Conservation (phyloP, 2,329 filamentous ascomycete genomes). For the Ceratocystis lukuohia region DNA sequence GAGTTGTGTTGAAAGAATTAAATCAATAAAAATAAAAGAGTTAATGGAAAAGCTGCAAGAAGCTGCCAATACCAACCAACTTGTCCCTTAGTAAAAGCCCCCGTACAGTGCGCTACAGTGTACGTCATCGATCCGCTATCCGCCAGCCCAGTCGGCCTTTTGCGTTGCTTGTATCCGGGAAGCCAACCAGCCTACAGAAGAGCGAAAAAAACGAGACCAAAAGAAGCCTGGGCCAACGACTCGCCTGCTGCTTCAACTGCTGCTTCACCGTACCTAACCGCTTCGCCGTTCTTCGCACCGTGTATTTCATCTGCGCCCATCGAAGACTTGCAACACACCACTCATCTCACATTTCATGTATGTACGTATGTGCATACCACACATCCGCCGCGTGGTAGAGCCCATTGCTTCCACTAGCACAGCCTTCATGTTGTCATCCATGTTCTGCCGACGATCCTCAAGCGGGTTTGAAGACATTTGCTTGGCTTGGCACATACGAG, state of each 20-base stretch:
- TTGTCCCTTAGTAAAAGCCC: background rate
- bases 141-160: background rate
- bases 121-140: constrained; percentile 6
- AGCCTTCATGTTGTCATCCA: constrained; percentile 5
- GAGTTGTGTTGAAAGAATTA: background rate
- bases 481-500: background rate
- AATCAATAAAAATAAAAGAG: background rate
- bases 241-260: too few relatives aligned
- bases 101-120: constrained; percentile 8
- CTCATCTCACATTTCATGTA: background rate
- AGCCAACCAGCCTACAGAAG: background rate
- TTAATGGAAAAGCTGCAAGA: background rate
- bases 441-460: background rate
- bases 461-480: background rate
- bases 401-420: background rate
- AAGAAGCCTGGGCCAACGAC: background rate
- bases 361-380: background rate
- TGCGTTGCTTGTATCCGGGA: background rate
- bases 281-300: background rate
- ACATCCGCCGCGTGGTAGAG: background rate
- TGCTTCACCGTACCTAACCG: too few relatives aligned
- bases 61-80: background rate
- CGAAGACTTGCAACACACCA: background rate
- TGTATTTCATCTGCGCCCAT: background rate
- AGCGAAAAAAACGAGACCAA: background rate